Percentiles rank a stretch among this genome's conserved stretches.
Evolutionary conservation across 345 rosid genomes (phyloP).

Genomic region (Gynandropsis gynandra): DNA sequence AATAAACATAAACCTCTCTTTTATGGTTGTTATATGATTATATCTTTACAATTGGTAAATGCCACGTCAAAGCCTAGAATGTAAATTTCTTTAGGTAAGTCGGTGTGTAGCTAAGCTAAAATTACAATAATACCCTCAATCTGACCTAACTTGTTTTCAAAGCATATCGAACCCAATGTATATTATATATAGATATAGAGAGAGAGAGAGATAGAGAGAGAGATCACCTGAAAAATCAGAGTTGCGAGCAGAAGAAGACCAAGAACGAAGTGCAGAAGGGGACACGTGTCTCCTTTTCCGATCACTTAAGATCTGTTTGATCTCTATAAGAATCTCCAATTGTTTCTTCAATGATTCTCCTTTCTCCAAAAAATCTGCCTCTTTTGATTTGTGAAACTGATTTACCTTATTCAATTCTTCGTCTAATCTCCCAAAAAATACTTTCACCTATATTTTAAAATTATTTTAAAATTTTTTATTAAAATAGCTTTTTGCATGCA

Average conservation of each 20-base stretch:
- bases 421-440: slow-evolving; percentile 60
- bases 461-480: neutral
- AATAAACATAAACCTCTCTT: no score
- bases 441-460: slow-evolving; percentile 41
- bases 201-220: neutral
- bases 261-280: slow-evolving; percentile 32
- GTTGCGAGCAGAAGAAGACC: slow-evolving; percentile 39
- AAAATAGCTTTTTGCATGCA: no score
- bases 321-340: slow-evolving; percentile 50
- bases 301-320: slow-evolving; percentile 47
- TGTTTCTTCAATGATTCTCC: slow-evolving; percentile 72
- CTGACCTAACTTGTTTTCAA: slow-evolving; percentile 24
- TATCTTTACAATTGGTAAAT: slow-evolving; percentile 19
- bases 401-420: slow-evolving; percentile 83
- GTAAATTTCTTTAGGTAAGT: slow-evolving; percentile 15
- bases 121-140: slow-evolving; percentile 13
- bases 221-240: slow-evolving; percentile 59
- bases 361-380: slow-evolving; percentile 71
- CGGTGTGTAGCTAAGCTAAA: slow-evolving; percentile 19
- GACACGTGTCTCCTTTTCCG: slow-evolving; percentile 37
- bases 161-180: no score
- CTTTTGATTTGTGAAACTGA: slow-evolving; percentile 66
- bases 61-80: slow-evolving; percentile 25
- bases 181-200: no score
- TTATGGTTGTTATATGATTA: no score